Base-by-base conservation (phyloP, 306 rosid species). In the Macrotyloma uniflorum region DNA sequence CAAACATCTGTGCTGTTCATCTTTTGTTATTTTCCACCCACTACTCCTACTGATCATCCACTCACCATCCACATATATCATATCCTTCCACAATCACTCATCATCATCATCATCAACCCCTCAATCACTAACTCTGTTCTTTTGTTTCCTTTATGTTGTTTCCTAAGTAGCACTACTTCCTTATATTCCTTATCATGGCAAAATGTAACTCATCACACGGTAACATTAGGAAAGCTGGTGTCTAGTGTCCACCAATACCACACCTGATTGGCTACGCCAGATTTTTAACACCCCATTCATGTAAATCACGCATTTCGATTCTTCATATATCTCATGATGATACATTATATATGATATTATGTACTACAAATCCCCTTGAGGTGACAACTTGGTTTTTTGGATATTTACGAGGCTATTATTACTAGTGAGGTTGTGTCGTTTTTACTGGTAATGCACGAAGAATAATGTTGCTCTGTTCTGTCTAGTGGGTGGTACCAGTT, bases 1-100 rank as follows among this genome's bases (percentile, higher is more conserved):
- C 80, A 70, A 63, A 85, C 96, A 91, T 83, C 73, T 67, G 92
- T 72, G 74, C 80, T 74, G 81, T 76, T 79, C 67, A 32, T 55
- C 72, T 69, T 83, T 91, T 88, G 84, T 81, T 80, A 55, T 75
- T 73, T 63, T 74, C 64, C 50, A 78, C 76, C 80, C 91, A 85
- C 70, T 71, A 50, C 69, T 62, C 55, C 3, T 85, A 57, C 76
- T 83, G 76, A 80, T 83, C 15, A 81, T 82, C 84, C 88, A 89
- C 74, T 86, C 93, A 91, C 28, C 28, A 26, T 26, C 28, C 28
- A n/a, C n/a, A n/a, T n/a, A n/a, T n/a, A n/a, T n/a, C n/a, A n/a
- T n/a, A n/a, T n/a, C 79, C 75, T 73, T 88, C 92, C 93, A 88
- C 90, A 81, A 26, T 26, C 28, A 26, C 28, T 26, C 3, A 1